These are phyloP conservation scores for Exidia glandulosa DNA, from an alignment of 768 basidiomycete genomes.

Conservation along the genomic window DNA sequence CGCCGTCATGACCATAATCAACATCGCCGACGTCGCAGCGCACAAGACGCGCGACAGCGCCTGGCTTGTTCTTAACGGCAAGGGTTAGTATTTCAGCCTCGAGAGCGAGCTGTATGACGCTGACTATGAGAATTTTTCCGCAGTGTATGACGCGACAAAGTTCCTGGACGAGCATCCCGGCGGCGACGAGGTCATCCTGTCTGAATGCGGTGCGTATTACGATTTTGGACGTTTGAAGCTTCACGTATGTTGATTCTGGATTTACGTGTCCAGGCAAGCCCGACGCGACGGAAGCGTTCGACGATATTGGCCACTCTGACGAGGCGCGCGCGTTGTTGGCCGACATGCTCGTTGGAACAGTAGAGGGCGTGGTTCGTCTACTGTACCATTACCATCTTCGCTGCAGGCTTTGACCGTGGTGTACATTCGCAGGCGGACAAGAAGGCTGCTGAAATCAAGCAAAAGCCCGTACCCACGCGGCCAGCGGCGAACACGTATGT, in stretches of 20 bases:
- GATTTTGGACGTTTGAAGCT: neutral
- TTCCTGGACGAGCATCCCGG: constrained; percentile 37
- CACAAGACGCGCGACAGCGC: constrained; percentile 25
- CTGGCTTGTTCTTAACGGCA: constrained; percentile 31
- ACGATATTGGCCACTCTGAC: constrained; percentile 40
- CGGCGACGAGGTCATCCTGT: constrained; percentile 36
- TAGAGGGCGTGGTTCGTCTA: too few species aligned
- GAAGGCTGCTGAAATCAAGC: neutral
- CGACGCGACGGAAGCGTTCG: constrained; percentile 41
- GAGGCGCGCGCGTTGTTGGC: constrained; percentile 31
- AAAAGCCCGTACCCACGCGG: neutral
- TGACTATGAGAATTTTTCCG: neutral
- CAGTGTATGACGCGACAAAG: constrained; percentile 31
- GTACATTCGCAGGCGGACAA: neutral
- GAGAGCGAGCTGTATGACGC: neutral
- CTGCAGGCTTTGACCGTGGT: too few species aligned
- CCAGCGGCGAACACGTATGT: too few species aligned
- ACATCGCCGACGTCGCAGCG: constrained; percentile 17
- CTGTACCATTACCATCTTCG: too few species aligned
- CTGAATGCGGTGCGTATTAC: constrained; percentile 24
- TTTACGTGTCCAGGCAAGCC: constrained; percentile 16
- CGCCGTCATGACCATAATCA: neutral
- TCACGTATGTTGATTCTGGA: neutral
- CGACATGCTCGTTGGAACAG: constrained; percentile 31
- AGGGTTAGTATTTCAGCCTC: constrained; percentile 15